Evolutionary conservation across 108 stramenopile species (phyloP), one percentile per base, ranked within the genome.

Genomic region (Bacterosira constricta): DNA sequence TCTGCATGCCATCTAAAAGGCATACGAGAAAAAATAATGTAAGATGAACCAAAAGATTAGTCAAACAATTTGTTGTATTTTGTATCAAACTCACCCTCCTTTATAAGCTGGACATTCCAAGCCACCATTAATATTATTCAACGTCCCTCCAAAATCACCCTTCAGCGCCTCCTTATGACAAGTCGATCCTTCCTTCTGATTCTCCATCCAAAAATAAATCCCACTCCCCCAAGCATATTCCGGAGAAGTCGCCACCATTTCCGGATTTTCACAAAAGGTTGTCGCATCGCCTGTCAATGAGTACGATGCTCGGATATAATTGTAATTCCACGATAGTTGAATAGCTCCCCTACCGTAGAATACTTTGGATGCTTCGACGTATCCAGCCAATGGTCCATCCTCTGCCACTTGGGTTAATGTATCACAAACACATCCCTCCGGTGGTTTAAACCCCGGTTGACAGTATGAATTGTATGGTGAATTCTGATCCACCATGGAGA

Each of bases 141-240:
- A 56, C 15, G 78, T 55, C 0, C 78, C 78, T 20, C 78, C 78
- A 18, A 79, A 79, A 52, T 79, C 71, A 18, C 38, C 36, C 32
- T 79, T 79, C 11, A 79, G 42, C 3, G 69, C 71, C 39, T 79
- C 78, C 57, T 79, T 79, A 29, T 79, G 78, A 41, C 78, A 79
- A 15, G 78, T 79, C 17, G 63, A 46, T 36, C 63, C 78, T 57
- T 79, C 78, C 50, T 79, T 79, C 36, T 67, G 44, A 34, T 49
- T 70, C 37, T 77, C 76, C 76, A 77, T 77, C 76, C 76, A 77
- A 37, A 77, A 77, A 52, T 51, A 77, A 29, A 77, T 77, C 0
- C 63, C 64, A 34, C 51, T 32, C 9, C 73, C 73, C 73, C 73
- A 74, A 29, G 73, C 73, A 74, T 74, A 74, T 38, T 54, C 27